Evolutionary conservation across 768 basidiomycete species (phyloP), one percentile per base, ranked within the genome.

Genomic region (Suillus subalutaceus): DNA sequence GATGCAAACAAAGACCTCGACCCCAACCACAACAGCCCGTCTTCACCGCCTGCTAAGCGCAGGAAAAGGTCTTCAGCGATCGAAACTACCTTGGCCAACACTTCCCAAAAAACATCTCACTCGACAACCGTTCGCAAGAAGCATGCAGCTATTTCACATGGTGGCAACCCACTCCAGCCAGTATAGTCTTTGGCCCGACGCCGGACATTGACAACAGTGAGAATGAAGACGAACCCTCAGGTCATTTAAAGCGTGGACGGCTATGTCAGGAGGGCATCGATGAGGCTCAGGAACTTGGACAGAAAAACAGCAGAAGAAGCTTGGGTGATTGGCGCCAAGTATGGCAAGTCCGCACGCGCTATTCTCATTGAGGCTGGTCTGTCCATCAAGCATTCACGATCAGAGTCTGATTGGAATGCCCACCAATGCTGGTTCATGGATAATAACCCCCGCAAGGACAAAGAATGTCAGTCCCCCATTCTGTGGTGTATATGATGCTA

Each of bases 291-390:
- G 20, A 46, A 10, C 44, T 46, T 46, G 44, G 44, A 46, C 3
- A 10, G 44, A 9, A n/a, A n/a, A 46, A 57, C 56, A 38, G 38
- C 38, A 13, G 56, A 32, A 58, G 30, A 58, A 58, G 56, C 56
- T 35, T 1, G 6, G 56, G 12, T 40, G 8, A 58, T 58, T 40
- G 56, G 32, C 30, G 15, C 12, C 56, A 58, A 58, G 30, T 58
- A 58, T 6, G 30, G 56, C 56, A 58, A 58, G 56, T 35, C 32
- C 5, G 6, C 6, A 6, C 56, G 30, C 9, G 6, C 26, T 40
- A 58, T 58, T 40, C 56, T 58, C 26, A 58, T 58, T 40, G 56
- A 58, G 56, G 56, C 56, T 32, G 56, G 56, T 8, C 56, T 58
- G 26, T 32, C 32, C 18, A 32, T 58, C 56, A 58, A 58, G 30